Conservation (phyloP, 352 stramenopile genomes). For the Phytophthora syringae region DNA sequence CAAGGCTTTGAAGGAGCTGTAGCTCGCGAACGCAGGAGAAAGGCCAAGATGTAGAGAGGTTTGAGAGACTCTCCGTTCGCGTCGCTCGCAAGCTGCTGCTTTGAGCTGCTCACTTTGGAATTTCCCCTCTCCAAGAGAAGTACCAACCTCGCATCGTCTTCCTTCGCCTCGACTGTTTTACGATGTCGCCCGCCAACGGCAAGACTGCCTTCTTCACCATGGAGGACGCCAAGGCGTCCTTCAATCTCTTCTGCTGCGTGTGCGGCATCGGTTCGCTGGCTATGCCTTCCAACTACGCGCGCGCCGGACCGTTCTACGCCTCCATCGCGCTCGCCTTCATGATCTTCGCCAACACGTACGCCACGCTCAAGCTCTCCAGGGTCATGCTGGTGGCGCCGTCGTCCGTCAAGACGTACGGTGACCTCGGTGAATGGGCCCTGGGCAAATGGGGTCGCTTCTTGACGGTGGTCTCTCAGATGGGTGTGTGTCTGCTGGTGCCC, state of each 20-base stretch:
- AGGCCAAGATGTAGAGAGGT: background rate
- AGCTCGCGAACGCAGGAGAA: background rate
- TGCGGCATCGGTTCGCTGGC: too few relatives aligned
- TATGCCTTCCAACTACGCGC: too few relatives aligned
- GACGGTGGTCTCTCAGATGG: conserved; percentile 39
- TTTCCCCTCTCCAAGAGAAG: conserved; percentile 14
- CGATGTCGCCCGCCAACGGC: conserved; percentile 26
- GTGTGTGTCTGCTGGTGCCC: conserved; percentile 38
- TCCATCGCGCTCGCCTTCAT: too few relatives aligned
- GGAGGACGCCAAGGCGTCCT: too few relatives aligned
- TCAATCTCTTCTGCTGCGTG: too few relatives aligned
- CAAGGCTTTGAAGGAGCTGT: too few relatives aligned
- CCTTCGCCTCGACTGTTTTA: conserved; percentile 1
- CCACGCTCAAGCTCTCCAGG: conserved; percentile 42
- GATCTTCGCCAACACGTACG: conserved; percentile 52
- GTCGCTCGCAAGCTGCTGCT: background rate
- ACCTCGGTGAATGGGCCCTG: too few relatives aligned
- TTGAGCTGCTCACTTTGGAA: conserved; percentile 18
- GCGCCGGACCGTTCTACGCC: too few relatives aligned
- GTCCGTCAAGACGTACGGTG: too few relatives aligned
- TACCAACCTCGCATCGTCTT: conserved; percentile 3
- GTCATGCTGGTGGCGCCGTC: conserved; percentile 43
- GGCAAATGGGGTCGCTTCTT: too few relatives aligned
- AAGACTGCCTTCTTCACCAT: too few relatives aligned
- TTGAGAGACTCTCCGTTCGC: background rate